phyloP scores from a whole-genome alignment of 768 basidiomycete genomes.

The Leccinum rimulosum region DNA sequence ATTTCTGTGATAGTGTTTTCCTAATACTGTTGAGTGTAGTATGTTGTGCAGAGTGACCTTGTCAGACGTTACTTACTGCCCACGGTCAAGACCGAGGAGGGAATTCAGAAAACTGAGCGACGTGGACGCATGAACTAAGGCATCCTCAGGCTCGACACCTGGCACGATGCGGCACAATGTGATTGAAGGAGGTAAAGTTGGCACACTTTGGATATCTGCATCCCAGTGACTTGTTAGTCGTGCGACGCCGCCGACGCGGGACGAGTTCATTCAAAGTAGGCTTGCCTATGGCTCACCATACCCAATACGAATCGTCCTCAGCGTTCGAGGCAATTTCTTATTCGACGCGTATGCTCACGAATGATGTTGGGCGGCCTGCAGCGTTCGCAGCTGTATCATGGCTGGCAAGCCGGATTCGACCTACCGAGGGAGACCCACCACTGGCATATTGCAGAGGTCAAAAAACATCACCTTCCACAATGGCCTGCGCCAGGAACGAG shows the following conservation, averaged over 20 bases:
- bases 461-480: background rate
- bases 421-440: too few species aligned
- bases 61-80: background rate
- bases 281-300: background rate
- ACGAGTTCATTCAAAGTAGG: background rate
- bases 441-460: background rate
- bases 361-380: background rate
- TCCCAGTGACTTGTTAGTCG: background rate
- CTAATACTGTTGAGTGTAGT: background rate
- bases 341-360: background rate
- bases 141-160: background rate
- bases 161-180: background rate
- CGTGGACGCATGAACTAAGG: background rate
- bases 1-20: background rate
- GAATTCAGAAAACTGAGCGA: too few species aligned
- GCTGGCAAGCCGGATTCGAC: too few species aligned
- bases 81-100: too few species aligned
- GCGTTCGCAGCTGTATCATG: background rate
- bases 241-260: too few species aligned
- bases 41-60: background rate
- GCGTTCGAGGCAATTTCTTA: background rate
- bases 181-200: background rate
- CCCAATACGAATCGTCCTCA: background rate
- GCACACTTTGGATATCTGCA: background rate
- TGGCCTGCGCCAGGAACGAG: background rate